These are phyloP conservation scores for Proliferodiscus dingleyae DNA, from an alignment of 2,329 filamentous ascomycete genomes.

Conservation along the genomic window DNA sequence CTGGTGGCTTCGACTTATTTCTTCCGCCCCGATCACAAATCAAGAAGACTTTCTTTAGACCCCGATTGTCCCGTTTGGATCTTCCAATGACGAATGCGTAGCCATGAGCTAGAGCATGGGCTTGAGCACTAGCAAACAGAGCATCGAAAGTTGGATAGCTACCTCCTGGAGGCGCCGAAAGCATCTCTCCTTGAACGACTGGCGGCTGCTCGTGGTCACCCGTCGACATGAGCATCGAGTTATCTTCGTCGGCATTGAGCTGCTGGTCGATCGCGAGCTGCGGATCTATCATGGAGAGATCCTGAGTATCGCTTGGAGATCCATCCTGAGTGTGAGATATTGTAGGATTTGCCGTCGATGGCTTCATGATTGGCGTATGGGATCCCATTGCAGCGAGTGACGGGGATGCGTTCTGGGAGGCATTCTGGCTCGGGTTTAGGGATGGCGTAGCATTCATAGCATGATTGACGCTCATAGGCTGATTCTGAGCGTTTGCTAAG, in stretches of 20 bases:
- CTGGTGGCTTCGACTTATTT: constrained; percentile 44
- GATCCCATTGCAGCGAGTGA: constrained; percentile 19
- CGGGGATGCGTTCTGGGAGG: constrained; percentile 29
- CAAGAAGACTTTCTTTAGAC: constrained; percentile 62
- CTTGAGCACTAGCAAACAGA: constrained; percentile 58
- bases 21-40: constrained; percentile 63
- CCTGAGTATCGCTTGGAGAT: constrained; percentile 23
- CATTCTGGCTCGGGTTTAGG: constrained; percentile 23
- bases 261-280: constrained; percentile 30
- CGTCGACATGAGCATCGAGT: constrained; percentile 16
- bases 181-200: constrained; percentile 27
- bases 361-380: constrained; percentile 23
- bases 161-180: constrained; percentile 50
- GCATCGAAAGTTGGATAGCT: constrained; percentile 61
- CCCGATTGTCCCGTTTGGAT: constrained; percentile 60
- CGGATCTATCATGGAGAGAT: constrained; percentile 32
- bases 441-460: constrained; percentile 25
- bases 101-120: constrained; percentile 62
- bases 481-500: constrained; percentile 11
- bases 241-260: constrained; percentile 16
- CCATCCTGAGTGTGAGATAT: constrained; percentile 22
- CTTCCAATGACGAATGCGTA: constrained; percentile 65
- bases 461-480: constrained; percentile 29
- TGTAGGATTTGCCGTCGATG: constrained; percentile 25
- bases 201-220: constrained; percentile 9